Base-by-base conservation (phyloP, 345 rosid species). In the Gossypium bickii region DNA sequence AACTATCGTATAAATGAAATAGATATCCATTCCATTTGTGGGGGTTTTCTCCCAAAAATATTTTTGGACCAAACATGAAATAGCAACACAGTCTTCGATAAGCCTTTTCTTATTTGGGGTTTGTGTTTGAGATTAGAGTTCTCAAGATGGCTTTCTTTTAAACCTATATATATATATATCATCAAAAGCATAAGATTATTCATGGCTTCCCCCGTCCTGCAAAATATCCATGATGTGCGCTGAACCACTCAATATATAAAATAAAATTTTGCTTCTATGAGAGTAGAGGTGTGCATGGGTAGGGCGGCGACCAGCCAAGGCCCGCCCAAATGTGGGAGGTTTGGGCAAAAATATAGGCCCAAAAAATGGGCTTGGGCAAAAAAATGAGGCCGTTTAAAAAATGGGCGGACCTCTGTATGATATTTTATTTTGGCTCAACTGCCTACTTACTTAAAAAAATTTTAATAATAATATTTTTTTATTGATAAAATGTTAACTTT, bases 21-120 rank as follows among this genome's bases (percentile, higher is more conserved):
- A 56, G 27, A 56, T 56, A 56, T 20, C 10, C 60, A 18, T 56
- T 18, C 11, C 25, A 8, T 8, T 20, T 57, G 61, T 2, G 15
- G 61, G 61, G 27, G 29, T 20, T 22, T 25, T 12, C 43, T 53
- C 67, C 78, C 74, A 68, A 74, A 74, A 68, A 52, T 68, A 51
- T 56, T 65, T 25, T 22, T 24, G 17, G 62, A 20, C 72, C 75
- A 70, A 70, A 74, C 61, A 72, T 13, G 45, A 22, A 58, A 1
- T 0, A 60, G 22, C 27, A 56, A 15, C 57, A 44, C 43, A 15
- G 41, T 47, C 41, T 67, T 67, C 22, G 58, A 48, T 48, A 44
- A 15, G 3, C 44, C 56, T 4, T 41, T 69, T 13, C 12, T 20
- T 16, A 22, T 52, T 24, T 27, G 55, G 56, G 25, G 9, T 20